phyloP scores from a whole-genome alignment of 2,329 filamentous ascomycete species.

The Raffaelea arxii region DNA sequence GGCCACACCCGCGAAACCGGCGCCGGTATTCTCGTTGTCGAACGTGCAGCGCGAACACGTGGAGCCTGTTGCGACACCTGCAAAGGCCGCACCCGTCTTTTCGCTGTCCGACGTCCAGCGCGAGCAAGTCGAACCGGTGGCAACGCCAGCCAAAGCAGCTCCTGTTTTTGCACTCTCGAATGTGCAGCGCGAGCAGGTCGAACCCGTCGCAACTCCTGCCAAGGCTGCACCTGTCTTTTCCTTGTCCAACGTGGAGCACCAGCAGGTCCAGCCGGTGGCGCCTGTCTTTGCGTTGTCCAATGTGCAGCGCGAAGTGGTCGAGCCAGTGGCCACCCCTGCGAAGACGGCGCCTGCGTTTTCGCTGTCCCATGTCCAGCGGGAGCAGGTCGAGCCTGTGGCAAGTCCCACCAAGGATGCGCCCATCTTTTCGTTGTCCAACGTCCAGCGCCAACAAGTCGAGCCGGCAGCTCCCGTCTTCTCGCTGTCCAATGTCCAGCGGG shows the following conservation, averaged over 20 bases:
- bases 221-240: too few species aligned
- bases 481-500: too few species aligned
- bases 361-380: slow-evolving; percentile 27
- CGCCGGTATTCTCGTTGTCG: slow-evolving; percentile 26
- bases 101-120: slow-evolving; percentile 22
- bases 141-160: too few species aligned
- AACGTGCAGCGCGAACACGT: too few species aligned
- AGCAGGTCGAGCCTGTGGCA: slow-evolving; percentile 12
- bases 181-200: too few species aligned
- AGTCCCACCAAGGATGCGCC: too few species aligned
- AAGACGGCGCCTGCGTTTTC: slow-evolving; percentile 17
- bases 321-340: slow-evolving; percentile 17
- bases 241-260: slow-evolving; percentile 25
- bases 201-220: too few species aligned
- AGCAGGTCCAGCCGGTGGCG: too few species aligned
- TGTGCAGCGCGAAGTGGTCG: slow-evolving; percentile 18
- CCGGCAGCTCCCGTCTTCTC: slow-evolving; percentile 15
- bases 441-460: slow-evolving; percentile 6
- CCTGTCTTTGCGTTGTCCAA: too few species aligned
- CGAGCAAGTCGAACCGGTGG: slow-evolving; percentile 11
- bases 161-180: too few species aligned
- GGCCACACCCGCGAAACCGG: slow-evolving; percentile 18
- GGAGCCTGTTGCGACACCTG: too few species aligned
- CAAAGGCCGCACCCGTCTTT: too few species aligned
- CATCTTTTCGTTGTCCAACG: slow-evolving; percentile 28